Conservation (phyloP, 2,329 filamentous ascomycete species). For the Botrytis sinoallii region DNA sequence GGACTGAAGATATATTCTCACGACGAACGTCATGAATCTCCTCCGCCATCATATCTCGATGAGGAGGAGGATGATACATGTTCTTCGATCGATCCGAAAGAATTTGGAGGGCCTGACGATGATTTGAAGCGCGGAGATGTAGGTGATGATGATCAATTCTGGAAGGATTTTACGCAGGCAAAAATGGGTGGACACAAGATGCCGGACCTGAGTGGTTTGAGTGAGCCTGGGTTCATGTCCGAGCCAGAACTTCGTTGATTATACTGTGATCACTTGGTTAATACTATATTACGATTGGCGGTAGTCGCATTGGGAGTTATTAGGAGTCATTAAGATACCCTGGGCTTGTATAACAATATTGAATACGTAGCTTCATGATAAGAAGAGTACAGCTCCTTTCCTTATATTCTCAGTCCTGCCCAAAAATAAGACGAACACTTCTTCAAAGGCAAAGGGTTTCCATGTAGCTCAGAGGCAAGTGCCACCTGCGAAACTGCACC, state of each 20-base stretch:
- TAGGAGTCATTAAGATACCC: conserved; percentile 10
- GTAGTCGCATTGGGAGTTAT: conserved; percentile 5
- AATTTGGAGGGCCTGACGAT: not conserved
- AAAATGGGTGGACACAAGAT: not conserved
- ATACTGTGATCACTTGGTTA: not conserved
- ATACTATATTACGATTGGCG: not conserved
- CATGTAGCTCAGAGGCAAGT: not conserved
- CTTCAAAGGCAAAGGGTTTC: not conserved
- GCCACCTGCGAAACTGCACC: not conserved
- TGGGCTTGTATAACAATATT: not conserved
- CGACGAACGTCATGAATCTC: conserved; percentile 33
- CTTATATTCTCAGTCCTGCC: not conserved
- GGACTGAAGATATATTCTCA: conserved; percentile 79
- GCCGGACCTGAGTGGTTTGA: conserved; percentile 24
- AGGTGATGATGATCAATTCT: conserved; percentile 17
- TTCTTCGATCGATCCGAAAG: not conserved
- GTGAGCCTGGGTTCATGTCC: conserved; percentile 39
- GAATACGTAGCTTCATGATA: not conserved
- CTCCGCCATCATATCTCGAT: conserved; percentile 24
- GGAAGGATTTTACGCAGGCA: conserved; percentile 5
- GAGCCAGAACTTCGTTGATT: conserved; percentile 37
- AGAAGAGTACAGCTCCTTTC: not conserved
- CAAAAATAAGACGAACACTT: not conserved
- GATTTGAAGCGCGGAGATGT: conserved; percentile 15
- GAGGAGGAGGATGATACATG: conserved; percentile 12